Evolutionary conservation across 129 eudicot species (phyloP).

Genomic region (Gnaphalium uliginosum): DNA sequence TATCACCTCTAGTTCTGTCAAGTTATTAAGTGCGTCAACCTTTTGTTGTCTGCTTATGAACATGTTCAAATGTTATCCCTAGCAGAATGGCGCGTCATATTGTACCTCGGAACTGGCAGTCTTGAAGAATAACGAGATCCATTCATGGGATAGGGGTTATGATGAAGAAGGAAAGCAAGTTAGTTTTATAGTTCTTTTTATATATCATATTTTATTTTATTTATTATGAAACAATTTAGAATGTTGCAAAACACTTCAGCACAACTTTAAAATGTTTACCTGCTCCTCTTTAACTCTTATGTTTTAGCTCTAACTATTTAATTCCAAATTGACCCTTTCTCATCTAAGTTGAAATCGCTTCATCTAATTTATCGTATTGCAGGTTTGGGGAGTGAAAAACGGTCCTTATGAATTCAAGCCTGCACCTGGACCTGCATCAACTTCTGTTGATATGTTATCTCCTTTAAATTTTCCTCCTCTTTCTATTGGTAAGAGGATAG

Average conservation of each 20-base stretch:
- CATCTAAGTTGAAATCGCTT: background rate
- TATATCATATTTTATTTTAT: no score
- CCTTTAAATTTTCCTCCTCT: slow-evolving; percentile 63
- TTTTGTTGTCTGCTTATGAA: background rate
- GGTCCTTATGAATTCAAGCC: slow-evolving; percentile 97
- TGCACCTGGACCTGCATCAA: slow-evolving; percentile 63
- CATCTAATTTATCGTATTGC: slow-evolving; percentile 9
- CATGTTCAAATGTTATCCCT: background rate
- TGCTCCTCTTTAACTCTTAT: background rate
- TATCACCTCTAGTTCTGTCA: background rate
- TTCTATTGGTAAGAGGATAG: slow-evolving; percentile 65
- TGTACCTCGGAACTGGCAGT: slow-evolving; percentile 87
- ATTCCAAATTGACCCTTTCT: background rate
- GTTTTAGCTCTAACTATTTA: background rate
- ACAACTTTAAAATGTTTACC: background rate
- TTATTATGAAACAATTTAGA: background rate
- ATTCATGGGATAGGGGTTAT: slow-evolving; percentile 88
- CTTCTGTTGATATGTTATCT: slow-evolving; percentile 62
- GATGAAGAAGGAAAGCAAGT: slow-evolving; percentile 96
- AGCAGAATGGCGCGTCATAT: slow-evolving; percentile 83
- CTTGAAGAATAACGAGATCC: slow-evolving; percentile 88
- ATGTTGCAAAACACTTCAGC: background rate
- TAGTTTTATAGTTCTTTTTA: slow-evolving; percentile 24
- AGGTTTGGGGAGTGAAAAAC: slow-evolving; percentile 98
- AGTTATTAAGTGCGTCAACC: background rate